Conservation (phyloP, 1,284 basidiomycete species). For the Flammula alnicola region DNA sequence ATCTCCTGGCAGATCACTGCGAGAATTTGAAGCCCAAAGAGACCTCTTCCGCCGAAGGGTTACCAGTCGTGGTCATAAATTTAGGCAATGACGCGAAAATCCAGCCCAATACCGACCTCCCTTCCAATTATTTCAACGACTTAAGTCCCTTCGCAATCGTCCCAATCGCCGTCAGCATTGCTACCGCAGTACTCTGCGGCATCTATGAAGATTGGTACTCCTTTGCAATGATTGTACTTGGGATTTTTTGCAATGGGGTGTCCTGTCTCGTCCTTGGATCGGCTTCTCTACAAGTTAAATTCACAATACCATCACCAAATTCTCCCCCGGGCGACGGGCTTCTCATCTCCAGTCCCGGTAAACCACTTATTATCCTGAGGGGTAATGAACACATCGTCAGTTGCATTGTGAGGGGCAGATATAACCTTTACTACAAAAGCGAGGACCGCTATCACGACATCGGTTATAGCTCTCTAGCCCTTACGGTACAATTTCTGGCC, state of each 20-base stretch:
- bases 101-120: not conserved
- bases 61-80: not conserved
- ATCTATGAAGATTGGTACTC: constrained; percentile 14
- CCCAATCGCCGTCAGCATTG: constrained; percentile 12
- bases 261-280: constrained; percentile 13
- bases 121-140: not conserved
- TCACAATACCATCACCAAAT: constrained; percentile 6
- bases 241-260: constrained; percentile 14
- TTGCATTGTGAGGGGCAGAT: constrained; percentile 13
- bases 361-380: constrained; percentile 13
- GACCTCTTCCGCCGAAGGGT: not conserved
- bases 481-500: too few species aligned
- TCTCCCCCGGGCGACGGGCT: constrained; percentile 18
- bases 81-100: not conserved
- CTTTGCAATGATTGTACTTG: constrained; percentile 15
- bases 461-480: too few species aligned
- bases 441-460: too few species aligned
- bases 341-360: not conserved
- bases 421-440: constrained; percentile 11
- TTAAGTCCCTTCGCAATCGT: constrained; percentile 6
- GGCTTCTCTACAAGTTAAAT: constrained; percentile 6
- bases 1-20: constrained; percentile 14
- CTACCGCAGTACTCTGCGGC: constrained; percentile 2
- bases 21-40: not conserved
- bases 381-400: constrained; percentile 17